Evolutionary conservation across 2,329 filamentous ascomycete genomes (phyloP), one percentile per base, ranked within the genome.

Genomic region (Diaporthe sp.): DNA sequence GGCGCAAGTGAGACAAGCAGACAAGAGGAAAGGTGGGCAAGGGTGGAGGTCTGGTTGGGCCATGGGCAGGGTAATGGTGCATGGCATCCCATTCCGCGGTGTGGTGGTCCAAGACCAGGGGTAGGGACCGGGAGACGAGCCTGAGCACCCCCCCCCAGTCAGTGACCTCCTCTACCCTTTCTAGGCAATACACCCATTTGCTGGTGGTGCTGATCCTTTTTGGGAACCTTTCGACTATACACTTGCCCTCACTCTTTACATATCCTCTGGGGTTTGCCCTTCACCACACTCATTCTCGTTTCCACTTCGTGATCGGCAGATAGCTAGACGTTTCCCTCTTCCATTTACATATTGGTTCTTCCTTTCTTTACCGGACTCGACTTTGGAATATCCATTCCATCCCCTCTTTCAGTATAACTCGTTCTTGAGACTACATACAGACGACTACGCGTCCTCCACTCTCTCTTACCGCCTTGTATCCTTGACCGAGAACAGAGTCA

Each of bases 1-100:
- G 72, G 73, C 82, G 84, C 82, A 85, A 86, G 86, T 88, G 86
- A 89, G 87, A 88, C 86, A 87, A 81, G 83, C 84, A 84, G 84
- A 55, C 58, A 51, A 71, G 70, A 71, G 83, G 83, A 82, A 80
- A 81, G 78, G 78, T 77, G 76, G 78, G 71, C 55, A 44, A 68
- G 66, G 73, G 77, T 77, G 77, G 77, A 76, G 75, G 72, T 44
- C 56, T 47, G 71, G 69, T 71, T 73, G 77, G 74, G 65, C 71
- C 76, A 71, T 71, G 79, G 76, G 75, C 79, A 79, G 81, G 80
- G 70, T 56, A 61, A 47, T 74, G 73, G 73, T 47, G 70, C 73
- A 73, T 75, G 50, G 70, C 70, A 75, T 63, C 50, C 70, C 61
- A 71, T 75, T 73, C 73, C 70, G 73, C 73, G 73, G 55, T 75